phyloP scores from a whole-genome alignment of 805 yeast species.

The Jamesozyma spencerorum region DNA sequence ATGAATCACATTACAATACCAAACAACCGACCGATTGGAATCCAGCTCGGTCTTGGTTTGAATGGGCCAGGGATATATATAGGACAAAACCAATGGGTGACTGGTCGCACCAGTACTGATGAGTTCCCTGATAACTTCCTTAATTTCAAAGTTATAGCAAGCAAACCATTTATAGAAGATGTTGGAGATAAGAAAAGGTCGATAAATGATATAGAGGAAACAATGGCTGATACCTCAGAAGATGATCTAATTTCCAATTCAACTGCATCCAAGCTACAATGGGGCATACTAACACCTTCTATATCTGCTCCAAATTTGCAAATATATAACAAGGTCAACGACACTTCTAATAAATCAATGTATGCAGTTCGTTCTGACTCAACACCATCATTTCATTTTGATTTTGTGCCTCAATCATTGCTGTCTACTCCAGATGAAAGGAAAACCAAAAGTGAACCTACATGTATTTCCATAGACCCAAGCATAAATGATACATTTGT shows the following conservation, averaged over 20 bases:
- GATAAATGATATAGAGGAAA: background rate
- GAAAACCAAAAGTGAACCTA: background rate
- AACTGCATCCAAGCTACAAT: conserved; percentile 11
- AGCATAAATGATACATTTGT: conserved; percentile 11
- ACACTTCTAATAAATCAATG: conserved; percentile 7
- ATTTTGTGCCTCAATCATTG: conserved; percentile 15
- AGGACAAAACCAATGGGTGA: background rate
- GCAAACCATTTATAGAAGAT: background rate
- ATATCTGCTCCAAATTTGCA: conserved; percentile 12
- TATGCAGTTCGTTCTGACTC: conserved; percentile 10
- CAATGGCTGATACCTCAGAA: conserved; percentile 2
- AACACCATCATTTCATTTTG: conserved; percentile 9
- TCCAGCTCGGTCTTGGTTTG: conserved; percentile 20
- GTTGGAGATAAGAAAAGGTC: background rate
- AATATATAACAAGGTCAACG: conserved; percentile 14
- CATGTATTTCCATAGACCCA: conserved; percentile 14
- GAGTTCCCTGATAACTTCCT: conserved; percentile 1
- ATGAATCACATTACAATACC: conserved; percentile 11
- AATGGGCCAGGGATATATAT: conserved; percentile 12
- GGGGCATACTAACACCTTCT: conserved; percentile 14
- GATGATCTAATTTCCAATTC: conserved; percentile 11
- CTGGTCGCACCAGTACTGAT: conserved; percentile 9
- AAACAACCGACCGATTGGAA: conserved; percentile 13
- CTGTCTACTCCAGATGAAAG: conserved; percentile 7
- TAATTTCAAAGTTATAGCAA: conserved; percentile 2